Evolutionary conservation across 2,329 filamentous ascomycete genomes (phyloP).

Genomic region (Ophiostoma ips): DNA sequence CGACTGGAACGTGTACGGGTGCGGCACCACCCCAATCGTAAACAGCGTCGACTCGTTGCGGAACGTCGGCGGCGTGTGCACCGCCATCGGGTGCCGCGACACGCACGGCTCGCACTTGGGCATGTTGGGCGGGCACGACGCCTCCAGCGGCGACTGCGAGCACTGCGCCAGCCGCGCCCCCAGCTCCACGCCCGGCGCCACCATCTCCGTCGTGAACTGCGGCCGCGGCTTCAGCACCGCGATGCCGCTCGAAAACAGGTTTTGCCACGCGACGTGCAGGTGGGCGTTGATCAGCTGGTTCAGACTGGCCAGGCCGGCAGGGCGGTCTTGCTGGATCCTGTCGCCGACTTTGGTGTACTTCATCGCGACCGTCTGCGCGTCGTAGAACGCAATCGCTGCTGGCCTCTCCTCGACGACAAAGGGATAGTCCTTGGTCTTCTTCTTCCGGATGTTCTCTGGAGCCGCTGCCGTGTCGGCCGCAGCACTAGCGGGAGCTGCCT

Average conservation of each 20-base stretch:
- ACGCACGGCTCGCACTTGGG: constrained; percentile 63
- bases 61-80: constrained; percentile 54
- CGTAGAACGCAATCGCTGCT: constrained; percentile 66
- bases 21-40: constrained; percentile 76
- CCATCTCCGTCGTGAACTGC: constrained; percentile 58
- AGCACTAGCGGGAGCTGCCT: background rate
- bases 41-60: constrained; percentile 60
- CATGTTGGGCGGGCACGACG: constrained; percentile 72
- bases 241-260: constrained; percentile 61
- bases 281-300: constrained; percentile 71
- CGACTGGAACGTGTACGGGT: constrained; percentile 72
- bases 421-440: constrained; percentile 27
- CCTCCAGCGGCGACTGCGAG: constrained; percentile 54
- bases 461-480: background rate
- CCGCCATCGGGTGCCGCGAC: constrained; percentile 46
- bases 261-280: constrained; percentile 75
- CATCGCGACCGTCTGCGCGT: constrained; percentile 42
- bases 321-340: constrained; percentile 40
- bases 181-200: constrained; percentile 56
- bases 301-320: constrained; percentile 50
- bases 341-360: constrained; percentile 56
- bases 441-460: background rate
- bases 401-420: constrained; percentile 53
- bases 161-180: constrained; percentile 66
- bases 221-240: constrained; percentile 68